phyloP scores from a whole-genome alignment of 2,329 filamentous ascomycete species.

The Trichoderma atroviride region DNA sequence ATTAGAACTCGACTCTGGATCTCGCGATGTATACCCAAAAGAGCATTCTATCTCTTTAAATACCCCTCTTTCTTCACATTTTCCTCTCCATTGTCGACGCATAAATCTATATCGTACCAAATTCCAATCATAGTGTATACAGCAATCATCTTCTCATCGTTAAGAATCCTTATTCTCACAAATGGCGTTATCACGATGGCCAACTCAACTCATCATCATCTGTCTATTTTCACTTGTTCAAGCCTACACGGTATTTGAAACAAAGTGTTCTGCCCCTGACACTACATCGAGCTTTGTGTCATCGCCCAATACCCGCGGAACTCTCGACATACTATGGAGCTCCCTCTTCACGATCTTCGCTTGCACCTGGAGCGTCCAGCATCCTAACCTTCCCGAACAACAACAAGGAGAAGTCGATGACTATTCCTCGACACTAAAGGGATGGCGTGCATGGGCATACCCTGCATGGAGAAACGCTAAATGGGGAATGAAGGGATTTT shows the following conservation, averaged over 20 bases:
- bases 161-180: neutral
- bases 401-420: neutral
- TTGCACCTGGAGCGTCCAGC: neutral
- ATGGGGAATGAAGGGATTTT: neutral
- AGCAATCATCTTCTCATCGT: neutral
- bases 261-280: neutral
- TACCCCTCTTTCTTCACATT: neutral
- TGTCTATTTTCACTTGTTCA: neutral
- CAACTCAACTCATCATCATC: neutral
- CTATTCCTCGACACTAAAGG: neutral
- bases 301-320: neutral
- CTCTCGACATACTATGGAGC: constrained; percentile 6
- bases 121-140: neutral
- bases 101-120: neutral
- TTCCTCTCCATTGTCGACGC: neutral
- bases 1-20: neutral
- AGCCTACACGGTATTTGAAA: neutral
- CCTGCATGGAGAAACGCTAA: neutral
- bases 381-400: neutral
- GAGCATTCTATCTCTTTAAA: neutral
- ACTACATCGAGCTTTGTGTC: neutral
- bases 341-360: constrained; percentile 2
- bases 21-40: neutral
- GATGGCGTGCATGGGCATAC: neutral
- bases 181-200: neutral